Evolutionary conservation across 176 grass and related monocot genomes (phyloP).

Genomic region (Triticum timopheevii): DNA sequence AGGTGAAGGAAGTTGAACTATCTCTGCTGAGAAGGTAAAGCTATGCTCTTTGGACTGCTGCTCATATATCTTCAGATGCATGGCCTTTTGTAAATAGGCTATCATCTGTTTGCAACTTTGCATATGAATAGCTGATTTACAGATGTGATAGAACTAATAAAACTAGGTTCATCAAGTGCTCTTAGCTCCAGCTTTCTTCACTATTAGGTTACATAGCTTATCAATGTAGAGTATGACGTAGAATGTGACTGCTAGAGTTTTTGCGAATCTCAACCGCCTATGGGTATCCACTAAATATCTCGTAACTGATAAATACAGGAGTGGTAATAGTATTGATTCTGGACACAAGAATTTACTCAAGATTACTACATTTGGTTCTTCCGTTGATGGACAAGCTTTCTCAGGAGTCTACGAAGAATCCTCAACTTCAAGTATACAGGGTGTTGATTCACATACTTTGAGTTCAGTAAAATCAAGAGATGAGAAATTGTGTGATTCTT

Average conservation of each 20-base stretch:
- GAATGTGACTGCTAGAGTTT: conserved; percentile 16
- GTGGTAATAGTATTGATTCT: conserved; percentile 25
- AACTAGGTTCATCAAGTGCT: not conserved
- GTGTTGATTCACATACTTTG: conserved; percentile 19
- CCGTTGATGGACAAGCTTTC: conserved; percentile 24
- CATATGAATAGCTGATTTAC: not conserved
- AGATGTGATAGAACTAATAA: not conserved
- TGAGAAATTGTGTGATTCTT: conserved; percentile 27
- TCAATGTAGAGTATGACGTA: conserved; percentile 12
- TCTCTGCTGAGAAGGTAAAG: conserved; percentile 66
- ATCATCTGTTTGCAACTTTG: not conserved
- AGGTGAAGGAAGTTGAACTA: conserved; percentile 83
- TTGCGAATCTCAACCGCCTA: not conserved
- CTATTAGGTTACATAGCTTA: not conserved
- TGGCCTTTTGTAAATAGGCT: not conserved
- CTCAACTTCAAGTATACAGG: conserved; percentile 42
- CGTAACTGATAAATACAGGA: conserved; percentile 43
- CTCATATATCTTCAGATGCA: conserved; percentile 2
- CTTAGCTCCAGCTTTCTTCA: conserved; percentile 24
- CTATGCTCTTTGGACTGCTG: conserved; percentile 22
- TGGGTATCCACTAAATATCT: conserved; percentile 30
- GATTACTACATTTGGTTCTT: conserved; percentile 17
- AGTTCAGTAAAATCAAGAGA: conserved; percentile 53
- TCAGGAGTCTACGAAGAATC: conserved; percentile 39
- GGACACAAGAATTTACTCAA: conserved; percentile 43